Evolutionary conservation across 1,284 basidiomycete genomes (phyloP).

Genomic region (Cryptococcus sp.): DNA sequence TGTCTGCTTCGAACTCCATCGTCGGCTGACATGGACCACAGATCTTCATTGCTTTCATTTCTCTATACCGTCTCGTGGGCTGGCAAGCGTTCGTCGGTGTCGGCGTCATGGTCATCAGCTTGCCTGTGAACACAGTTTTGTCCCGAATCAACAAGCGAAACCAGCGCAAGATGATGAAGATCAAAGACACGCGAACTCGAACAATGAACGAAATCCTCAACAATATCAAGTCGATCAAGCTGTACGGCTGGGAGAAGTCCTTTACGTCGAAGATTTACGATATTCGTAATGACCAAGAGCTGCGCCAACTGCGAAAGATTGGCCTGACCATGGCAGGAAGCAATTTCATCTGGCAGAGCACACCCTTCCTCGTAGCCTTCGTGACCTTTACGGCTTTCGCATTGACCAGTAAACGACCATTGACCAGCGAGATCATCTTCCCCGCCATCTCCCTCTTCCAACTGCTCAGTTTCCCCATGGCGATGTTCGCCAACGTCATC

Average conservation of each 20-base stretch:
- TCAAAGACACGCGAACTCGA: slow-evolving; percentile 62
- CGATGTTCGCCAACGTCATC: slow-evolving; percentile 61
- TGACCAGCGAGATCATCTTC: slow-evolving; percentile 92
- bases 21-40: slow-evolving; percentile 37
- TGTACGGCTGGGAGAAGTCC: slow-evolving; percentile 72
- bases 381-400: slow-evolving; percentile 81
- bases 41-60: slow-evolving; percentile 86
- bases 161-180: slow-evolving; percentile 89
- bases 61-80: slow-evolving; percentile 82
- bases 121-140: slow-evolving; percentile 76
- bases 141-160: slow-evolving; percentile 74
- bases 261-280: slow-evolving; percentile 70
- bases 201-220: slow-evolving; percentile 66
- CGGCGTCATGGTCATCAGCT: slow-evolving; percentile 77
- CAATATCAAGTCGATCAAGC: slow-evolving; percentile 78
- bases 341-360: slow-evolving; percentile 48
- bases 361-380: slow-evolving; percentile 73
- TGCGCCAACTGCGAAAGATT: slow-evolving; percentile 78
- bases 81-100: slow-evolving; percentile 93
- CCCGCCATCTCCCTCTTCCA: slow-evolving; percentile 92
- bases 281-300: slow-evolving; percentile 82
- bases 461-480: slow-evolving; percentile 83
- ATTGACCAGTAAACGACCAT: slow-evolving; percentile 65
- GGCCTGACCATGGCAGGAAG: slow-evolving; percentile 62
- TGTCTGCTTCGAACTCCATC: background rate